phyloP scores from a whole-genome alignment of 2,329 filamentous ascomycete genomes.

The Gyromitra esculenta region DNA sequence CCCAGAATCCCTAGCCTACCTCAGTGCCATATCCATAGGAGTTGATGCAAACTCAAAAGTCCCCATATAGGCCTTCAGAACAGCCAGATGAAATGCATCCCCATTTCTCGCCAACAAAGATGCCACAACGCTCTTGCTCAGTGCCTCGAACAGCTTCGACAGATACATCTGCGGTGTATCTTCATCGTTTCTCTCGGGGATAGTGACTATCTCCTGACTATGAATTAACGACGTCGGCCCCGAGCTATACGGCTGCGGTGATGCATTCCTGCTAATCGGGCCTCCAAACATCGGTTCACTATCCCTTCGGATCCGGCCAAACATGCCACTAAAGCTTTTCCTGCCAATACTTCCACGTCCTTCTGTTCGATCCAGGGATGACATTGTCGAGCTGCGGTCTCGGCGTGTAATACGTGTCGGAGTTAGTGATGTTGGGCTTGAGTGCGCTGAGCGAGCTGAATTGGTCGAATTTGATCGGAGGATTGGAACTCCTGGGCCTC shows the following conservation, averaged over 20 bases:
- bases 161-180: constrained; percentile 93
- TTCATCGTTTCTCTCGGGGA: constrained; percentile 83
- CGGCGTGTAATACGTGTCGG: constrained; percentile 63
- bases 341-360: constrained; percentile 66
- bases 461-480: constrained; percentile 70
- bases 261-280: constrained; percentile 53
- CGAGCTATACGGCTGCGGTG: constrained; percentile 56
- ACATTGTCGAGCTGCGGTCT: constrained; percentile 88
- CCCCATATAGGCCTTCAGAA: constrained; percentile 93
- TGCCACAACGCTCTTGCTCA: constrained; percentile 84
- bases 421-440: constrained; percentile 49
- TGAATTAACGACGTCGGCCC: constrained; percentile 80
- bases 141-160: constrained; percentile 79
- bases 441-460: constrained; percentile 72
- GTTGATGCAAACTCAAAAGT: constrained; percentile 95
- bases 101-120: constrained; percentile 85
- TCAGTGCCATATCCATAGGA: constrained; percentile 94
- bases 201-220: constrained; percentile 68
- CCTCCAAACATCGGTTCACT: constrained; percentile 75
- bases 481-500: constrained; percentile 62
- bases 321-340: constrained; percentile 90
- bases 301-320: constrained; percentile 83
- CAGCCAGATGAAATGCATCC: constrained; percentile 82
- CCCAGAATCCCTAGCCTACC: constrained; percentile 38
- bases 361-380: constrained; percentile 70